Base-by-base conservation (phyloP, 2,329 filamentous ascomycete genomes). In the Aspergillus ruber region DNA sequence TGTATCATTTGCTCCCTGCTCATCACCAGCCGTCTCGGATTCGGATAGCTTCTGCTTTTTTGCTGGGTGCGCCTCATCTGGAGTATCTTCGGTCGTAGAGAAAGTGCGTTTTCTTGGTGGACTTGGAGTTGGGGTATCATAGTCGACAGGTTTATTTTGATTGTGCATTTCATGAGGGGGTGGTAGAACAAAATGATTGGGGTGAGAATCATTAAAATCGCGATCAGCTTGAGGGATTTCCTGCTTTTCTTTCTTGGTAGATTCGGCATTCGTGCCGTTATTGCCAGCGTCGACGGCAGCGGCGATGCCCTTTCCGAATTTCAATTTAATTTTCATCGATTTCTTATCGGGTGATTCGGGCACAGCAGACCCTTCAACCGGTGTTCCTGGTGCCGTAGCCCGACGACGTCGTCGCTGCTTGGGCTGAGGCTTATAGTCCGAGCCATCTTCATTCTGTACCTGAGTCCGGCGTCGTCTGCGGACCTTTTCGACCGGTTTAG, bases 371-470 rank as follows among this genome's bases (percentile, higher is more conserved):
- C n/a, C 44, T 25, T 43, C 12, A 42, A 35, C 33, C 18, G 32
- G 15, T 10, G 46, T 15, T 15, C 39, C 42, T 17, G 46, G 9
- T 18, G 32, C 38, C 17, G 46, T 20, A n/a, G 43, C 46, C 13
- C 50, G 56, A n/a, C 53, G 48, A 9, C 56, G 51, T 39, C 58
- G 58, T 38, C 52, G 54, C 12, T 50, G 48, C 17, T 45, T 42
- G 21, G 50, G 38, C 21, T 41, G 43, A 21, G 50, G 38, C 18
- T 39, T 42, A 18, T 46, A 48, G 18, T 48, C 32, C 21, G 35
- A 49, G 27, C 48, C 47, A 7, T 17, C 39, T 12, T 25, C 17
- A 35, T n/a, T 42, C 45, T 21, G 18, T 15, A 21, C 25, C 43
- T 32, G 45, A 13, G 45, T 52, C 21, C 47, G 53, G 12, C 53